phyloP scores from a whole-genome alignment of 805 yeast genomes.

The Suhomyces faveliae region DNA sequence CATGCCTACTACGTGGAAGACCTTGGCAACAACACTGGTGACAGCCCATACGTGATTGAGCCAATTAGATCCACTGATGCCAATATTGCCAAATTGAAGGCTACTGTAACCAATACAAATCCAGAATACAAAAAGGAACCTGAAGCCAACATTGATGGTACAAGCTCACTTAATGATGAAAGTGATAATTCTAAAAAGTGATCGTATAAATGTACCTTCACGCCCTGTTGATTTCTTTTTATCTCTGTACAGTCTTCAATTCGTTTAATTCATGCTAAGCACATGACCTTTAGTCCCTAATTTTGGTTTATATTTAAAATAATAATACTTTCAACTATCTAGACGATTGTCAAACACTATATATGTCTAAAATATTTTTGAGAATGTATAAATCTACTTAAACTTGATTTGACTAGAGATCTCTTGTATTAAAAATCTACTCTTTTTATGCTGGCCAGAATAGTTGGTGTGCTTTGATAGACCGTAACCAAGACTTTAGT shows the following conservation, averaged over 20 bases:
- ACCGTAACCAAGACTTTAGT: no score
- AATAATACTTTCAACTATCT: neutral
- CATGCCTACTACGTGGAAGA: constrained; percentile 67
- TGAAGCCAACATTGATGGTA: constrained; percentile 9
- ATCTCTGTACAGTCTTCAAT: neutral
- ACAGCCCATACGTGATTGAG: constrained; percentile 62
- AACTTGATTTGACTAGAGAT: no score
- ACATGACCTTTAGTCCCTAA: neutral
- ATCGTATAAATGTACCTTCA: neutral
- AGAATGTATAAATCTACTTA: neutral
- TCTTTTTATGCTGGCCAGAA: no score
- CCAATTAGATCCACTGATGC: constrained; percentile 66
- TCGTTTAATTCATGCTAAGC: neutral
- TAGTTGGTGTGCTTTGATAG: no score
- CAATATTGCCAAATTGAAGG: constrained; percentile 33
- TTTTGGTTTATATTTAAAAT: neutral
- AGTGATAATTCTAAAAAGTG: constrained; percentile 15
- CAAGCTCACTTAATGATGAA: constrained; percentile 18
- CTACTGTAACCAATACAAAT: constrained; percentile 14
- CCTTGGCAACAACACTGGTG: constrained; percentile 17
- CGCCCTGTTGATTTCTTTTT: neutral
- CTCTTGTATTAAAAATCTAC: neutral
- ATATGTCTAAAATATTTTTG: neutral
- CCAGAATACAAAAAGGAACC: constrained; percentile 7
- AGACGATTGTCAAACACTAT: no score